A percentile compares a stretch with the other conserved stretches of the same genome.
phyloP scores from a whole-genome alignment of 139 green algal species.

The Edaphochlamys debaryana region DNA sequence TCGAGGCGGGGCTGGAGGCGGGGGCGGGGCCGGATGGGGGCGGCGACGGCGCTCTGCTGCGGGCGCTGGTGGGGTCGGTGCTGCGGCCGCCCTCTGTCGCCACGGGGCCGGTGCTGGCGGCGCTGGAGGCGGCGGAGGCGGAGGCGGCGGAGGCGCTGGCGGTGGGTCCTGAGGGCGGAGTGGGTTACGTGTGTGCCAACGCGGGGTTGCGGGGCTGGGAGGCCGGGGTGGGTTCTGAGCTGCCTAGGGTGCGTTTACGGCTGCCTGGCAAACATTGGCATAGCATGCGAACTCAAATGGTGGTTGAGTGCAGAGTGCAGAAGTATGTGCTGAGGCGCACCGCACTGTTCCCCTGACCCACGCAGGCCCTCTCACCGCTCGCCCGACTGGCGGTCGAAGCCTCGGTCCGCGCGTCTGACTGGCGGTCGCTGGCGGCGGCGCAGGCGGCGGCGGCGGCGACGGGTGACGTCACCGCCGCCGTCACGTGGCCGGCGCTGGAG shows the following conservation, averaged over 20 bases:
- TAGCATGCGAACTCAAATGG: too few species aligned
- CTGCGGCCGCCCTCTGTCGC: slow-evolving; percentile 29
- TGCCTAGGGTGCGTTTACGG: too few species aligned
- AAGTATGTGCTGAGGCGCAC: too few species aligned
- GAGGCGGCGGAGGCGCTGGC: background rate
- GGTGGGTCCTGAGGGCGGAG: too few species aligned
- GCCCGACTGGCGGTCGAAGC: slow-evolving; percentile 26
- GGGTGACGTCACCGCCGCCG: background rate
- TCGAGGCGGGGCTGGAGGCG: background rate
- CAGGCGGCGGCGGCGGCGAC: slow-evolving; percentile 49
- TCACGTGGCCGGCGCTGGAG: slow-evolving; percentile 56
- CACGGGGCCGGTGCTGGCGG: slow-evolving; percentile 3
- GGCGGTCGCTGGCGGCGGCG: slow-evolving; percentile 43
- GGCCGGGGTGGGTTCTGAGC: too few species aligned
- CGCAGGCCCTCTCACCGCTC: slow-evolving; percentile 12
- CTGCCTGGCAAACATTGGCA: too few species aligned
- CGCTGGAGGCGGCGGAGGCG: slow-evolving; percentile 20
- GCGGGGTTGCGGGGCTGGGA: too few species aligned
- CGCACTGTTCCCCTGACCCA: too few species aligned
- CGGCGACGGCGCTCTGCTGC: background rate
- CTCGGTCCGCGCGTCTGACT: slow-evolving; percentile 52
- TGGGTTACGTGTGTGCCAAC: too few species aligned
- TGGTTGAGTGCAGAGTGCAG: too few species aligned
- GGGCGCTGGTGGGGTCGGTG: slow-evolving; percentile 1
- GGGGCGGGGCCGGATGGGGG: background rate